Evolutionary conservation across 805 yeast genomes (phyloP).

Genomic region (Saitoella complicata): DNA sequence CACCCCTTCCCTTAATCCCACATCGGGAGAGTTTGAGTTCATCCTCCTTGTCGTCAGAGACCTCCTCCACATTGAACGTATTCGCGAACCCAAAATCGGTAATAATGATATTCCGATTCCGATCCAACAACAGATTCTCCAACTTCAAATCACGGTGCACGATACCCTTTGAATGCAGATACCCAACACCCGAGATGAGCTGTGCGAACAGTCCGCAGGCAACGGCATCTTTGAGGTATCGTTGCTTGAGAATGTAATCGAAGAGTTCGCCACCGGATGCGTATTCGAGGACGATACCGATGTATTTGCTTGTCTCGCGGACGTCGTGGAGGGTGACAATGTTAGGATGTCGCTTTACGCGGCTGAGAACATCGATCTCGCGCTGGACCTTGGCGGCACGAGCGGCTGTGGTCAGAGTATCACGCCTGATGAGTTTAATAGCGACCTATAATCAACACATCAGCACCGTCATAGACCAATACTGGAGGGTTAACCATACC

Average conservation of each 20-base stretch:
- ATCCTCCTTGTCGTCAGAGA: slow-evolving; percentile 17
- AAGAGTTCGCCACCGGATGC: slow-evolving; percentile 96
- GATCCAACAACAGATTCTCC: slow-evolving; percentile 62
- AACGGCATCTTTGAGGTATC: slow-evolving; percentile 68
- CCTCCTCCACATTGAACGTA: slow-evolving; percentile 32
- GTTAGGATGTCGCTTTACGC: slow-evolving; percentile 72
- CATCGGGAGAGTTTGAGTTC: slow-evolving; percentile 14
- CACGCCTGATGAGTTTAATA: slow-evolving; percentile 60
- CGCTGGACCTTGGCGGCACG: slow-evolving; percentile 79
- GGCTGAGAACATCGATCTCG: slow-evolving; percentile 79
- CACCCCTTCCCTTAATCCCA: slow-evolving; percentile 19
- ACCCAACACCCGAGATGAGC: slow-evolving; percentile 81
- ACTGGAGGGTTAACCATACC: background rate
- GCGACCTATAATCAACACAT: slow-evolving; percentile 51
- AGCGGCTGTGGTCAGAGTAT: slow-evolving; percentile 72
- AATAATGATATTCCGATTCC: slow-evolving; percentile 69
- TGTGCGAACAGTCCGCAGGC: slow-evolving; percentile 88
- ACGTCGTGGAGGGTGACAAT: slow-evolving; percentile 86
- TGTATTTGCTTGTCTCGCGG: slow-evolving; percentile 80
- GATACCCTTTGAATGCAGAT: slow-evolving; percentile 66
- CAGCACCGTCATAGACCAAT: too few relatives aligned
- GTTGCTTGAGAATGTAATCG: slow-evolving; percentile 75
- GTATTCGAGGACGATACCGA: slow-evolving; percentile 90
- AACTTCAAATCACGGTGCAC: slow-evolving; percentile 65
- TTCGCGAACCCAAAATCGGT: slow-evolving; percentile 94